phyloP scores from a whole-genome alignment of 2,329 filamentous ascomycete genomes.

The Pseudogymnoascus sp. region DNA sequence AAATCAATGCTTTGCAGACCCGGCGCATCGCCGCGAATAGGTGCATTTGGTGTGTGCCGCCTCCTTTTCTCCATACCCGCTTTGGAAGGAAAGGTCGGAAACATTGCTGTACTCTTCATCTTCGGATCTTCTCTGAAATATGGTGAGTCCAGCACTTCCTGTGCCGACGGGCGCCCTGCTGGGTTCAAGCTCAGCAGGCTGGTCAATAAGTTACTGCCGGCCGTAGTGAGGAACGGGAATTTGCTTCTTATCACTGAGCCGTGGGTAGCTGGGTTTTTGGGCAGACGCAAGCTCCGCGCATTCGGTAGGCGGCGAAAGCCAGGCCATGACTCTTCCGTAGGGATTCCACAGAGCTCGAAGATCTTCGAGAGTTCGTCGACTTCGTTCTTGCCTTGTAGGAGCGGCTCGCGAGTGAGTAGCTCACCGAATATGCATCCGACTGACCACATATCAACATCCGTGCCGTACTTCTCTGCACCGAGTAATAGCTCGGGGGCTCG shows the following conservation, averaged over 20 bases:
- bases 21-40: conserved; percentile 60
- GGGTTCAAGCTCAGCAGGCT: conserved; percentile 71
- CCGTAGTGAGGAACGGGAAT: conserved; percentile 73
- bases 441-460: conserved; percentile 88
- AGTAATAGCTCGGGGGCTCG: conserved; percentile 84
- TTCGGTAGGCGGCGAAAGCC: conserved; percentile 81
- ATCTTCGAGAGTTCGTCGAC: conserved; percentile 83
- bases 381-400: conserved; percentile 86
- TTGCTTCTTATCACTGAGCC: conserved; percentile 59
- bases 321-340: conserved; percentile 77
- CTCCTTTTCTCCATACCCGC: conserved; percentile 80
- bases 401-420: conserved; percentile 70
- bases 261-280: conserved; percentile 35
- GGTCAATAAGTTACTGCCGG: conserved; percentile 63
- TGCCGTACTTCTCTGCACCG: conserved; percentile 66
- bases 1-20: conserved; percentile 54
- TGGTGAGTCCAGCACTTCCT: conserved; percentile 65
- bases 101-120: conserved; percentile 84
- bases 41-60: conserved; percentile 72
- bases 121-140: conserved; percentile 88
- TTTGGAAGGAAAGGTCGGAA: conserved; percentile 94
- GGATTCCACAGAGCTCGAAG: conserved; percentile 82
- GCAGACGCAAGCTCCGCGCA: conserved; percentile 68
- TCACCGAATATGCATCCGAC: conserved; percentile 94
- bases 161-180: conserved; percentile 58